Evolutionary conservation across 2,329 filamentous ascomycete species (phyloP).

Genomic region (Aureobasidium lini): DNA sequence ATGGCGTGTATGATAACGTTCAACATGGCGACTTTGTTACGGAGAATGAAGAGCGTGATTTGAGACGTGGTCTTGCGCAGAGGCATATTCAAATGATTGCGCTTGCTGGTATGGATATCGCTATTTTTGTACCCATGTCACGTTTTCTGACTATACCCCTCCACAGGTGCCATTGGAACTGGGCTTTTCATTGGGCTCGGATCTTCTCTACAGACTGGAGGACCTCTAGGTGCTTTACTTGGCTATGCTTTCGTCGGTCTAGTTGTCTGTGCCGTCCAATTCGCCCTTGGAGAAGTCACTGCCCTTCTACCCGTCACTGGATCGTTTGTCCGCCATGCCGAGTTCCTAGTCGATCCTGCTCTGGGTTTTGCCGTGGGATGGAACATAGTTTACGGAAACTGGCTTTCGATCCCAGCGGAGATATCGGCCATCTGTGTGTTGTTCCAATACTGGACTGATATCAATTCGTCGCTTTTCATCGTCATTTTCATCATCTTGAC

Average conservation of each 20-base stretch:
- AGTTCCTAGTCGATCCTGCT: conserved; percentile 71
- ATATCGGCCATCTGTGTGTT: conserved; percentile 26
- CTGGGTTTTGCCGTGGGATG: conserved; percentile 71
- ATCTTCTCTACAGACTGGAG: conserved; percentile 41
- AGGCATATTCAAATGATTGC: conserved; percentile 28
- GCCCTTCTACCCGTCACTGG: conserved; percentile 70
- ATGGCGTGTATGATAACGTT: not conserved
- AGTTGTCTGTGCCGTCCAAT: conserved; percentile 75
- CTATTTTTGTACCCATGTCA: not conserved
- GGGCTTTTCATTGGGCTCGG: conserved; percentile 64
- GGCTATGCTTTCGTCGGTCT: conserved; percentile 62
- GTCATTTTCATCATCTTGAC: conserved; percentile 45
- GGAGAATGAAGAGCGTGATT: conserved; percentile 12
- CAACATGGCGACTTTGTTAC: conserved; percentile 8
- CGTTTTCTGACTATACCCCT: not conserved
- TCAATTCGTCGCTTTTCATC: conserved; percentile 49
- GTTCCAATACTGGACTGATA: conserved; percentile 25
- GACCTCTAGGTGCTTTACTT: conserved; percentile 61
- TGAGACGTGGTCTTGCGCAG: conserved; percentile 17
- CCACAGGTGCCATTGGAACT: conserved; percentile 60
- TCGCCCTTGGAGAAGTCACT: conserved; percentile 74
- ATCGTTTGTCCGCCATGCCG: conserved; percentile 75
- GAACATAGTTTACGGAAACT: not conserved
- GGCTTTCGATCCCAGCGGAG: conserved; percentile 25
- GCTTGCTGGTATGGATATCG: conserved; percentile 32